Evolutionary conservation across 2,329 filamentous ascomycete genomes (phyloP), one percentile per base, ranked within the genome.

Genomic region (Teratosphaeria destructans): DNA sequence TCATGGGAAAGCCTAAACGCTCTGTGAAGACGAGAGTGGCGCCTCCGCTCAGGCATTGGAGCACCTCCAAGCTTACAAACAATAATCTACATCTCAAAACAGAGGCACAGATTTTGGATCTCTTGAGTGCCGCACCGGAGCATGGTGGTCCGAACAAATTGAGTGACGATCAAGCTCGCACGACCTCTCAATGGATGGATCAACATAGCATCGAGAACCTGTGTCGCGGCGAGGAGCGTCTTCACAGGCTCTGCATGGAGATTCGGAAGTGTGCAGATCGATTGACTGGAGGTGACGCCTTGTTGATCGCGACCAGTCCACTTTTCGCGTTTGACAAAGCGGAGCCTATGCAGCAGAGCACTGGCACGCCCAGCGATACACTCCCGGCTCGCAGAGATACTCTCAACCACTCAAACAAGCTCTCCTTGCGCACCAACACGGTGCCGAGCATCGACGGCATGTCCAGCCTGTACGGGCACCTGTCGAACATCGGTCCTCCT

Each of bases 61-160:
- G 72, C 60, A 82, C 64, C 67, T 72, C 74, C 5, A 76, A 75
- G 57, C 68, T 78, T 1, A 74, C 80, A 6, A 75, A 76, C 19
- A 77, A 76, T 56, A 80, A 78, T 32, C 87, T 93, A 61, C 81
- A 95, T 7, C 85, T 91, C 65, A 88, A 89, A 67, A 87, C 88
- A 0, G 90, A 95, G 73, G 85, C 87, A 6, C 90, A 96, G 70
- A 84, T 94, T 53, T 84, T 96, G 72, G 91, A 96, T 62, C 82
- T 96, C 12, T 82, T 97, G 70, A 90, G 92, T 34, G 91, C 91
- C 5, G 80, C 83, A 0, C 85, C 88, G 59, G 89, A 89, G 57
- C 89, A 95, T 66, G 93, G 92, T 12, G 93, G 94, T 0, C 90
- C 90, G 0, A 95, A 95, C 73, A 99, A 99, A 73, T 81, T 99